Evolutionary conservation across 768 basidiomycete genomes (phyloP), one percentile per base, ranked within the genome.

Genomic region (Coprinopsis marcescibilis): DNA sequence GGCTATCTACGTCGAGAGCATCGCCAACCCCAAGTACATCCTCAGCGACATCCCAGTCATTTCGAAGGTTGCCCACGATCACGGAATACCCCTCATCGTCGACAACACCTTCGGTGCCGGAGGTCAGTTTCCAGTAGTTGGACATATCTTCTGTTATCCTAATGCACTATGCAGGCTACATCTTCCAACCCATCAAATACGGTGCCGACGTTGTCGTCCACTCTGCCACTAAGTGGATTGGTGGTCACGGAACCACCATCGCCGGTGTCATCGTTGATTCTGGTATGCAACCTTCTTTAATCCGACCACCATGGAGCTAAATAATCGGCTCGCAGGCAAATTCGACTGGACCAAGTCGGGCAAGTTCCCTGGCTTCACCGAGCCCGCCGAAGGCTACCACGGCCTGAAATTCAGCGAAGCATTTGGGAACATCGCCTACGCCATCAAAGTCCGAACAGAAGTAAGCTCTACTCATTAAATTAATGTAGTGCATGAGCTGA

Each of bases 181-280:
- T 89, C 45, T 68, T 82, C 48, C 69, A 73, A 1, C 88, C 89
- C 1, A 78, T 89, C 50, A 72, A 80, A 19, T 73, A 77, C 54
- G 89, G 89, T 12, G 87, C 89, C 0, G 85, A 91, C 24, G 23
- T 47, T 3, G 46, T 56, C 37, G 81, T 88, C 14, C 81, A 89
- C 60, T 84, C 81, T 41, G 84, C 84, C 1, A 89, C 88, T 1
- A 89, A 91, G 57, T 91, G 88, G 89, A 88, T 89, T 26, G 81
- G 83, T 11, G 83, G 84, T 0, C 85, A 88, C 50, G 87, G 89
- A 24, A 89, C 81, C 0, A 85, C 83, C 19, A 85, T 91, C 38
- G 86, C 73, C 3, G 89, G 88, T 33, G 77, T 88, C 23, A 67
- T 91, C 48, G 62, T 90, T 38, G 86, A 89, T 60, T 73, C 76